Conservation (phyloP, 225 moss, liverwort and hornwort genomes). For the Pleurozium schreberi region DNA sequence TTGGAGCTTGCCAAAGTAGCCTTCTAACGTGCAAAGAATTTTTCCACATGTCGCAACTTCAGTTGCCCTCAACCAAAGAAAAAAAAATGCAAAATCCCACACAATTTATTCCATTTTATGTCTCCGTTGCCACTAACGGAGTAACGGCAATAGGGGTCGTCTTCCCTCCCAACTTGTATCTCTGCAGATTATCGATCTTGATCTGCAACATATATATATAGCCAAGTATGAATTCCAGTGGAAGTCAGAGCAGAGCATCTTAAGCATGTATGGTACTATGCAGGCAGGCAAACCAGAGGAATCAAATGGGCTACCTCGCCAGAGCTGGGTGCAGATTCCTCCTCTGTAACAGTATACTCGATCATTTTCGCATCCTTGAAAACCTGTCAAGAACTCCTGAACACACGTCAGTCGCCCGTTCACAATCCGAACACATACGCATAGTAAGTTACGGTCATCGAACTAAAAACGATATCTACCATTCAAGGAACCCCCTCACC, state of each 20-base stretch:
- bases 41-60: no score
- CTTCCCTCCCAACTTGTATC: conserved; percentile 59
- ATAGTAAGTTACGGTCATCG: not conserved
- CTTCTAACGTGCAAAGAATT: no score
- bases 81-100: no score
- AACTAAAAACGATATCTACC: not conserved
- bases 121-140: no score
- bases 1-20: no score
- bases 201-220: conserved; percentile 50
- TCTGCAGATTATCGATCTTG: conserved; percentile 61
- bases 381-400: conserved; percentile 29
- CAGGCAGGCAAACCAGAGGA: not conserved
- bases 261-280: not conserved
- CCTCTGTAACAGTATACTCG: conserved; percentile 60
- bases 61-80: no score
- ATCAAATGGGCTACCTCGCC: conserved; percentile 45
- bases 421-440: not conserved
- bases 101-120: no score
- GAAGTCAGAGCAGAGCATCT: not conserved
- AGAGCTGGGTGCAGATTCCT: conserved; percentile 34
- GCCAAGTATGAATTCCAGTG: not conserved
- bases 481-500: not conserved
- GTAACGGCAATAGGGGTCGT: no score
- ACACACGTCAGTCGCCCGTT: not conserved
- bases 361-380: conserved; percentile 57